A percentile compares a stretch with the other conserved stretches of the same genome.
These are phyloP conservation scores for Botrytis cinerea DNA, from an alignment of 2,329 filamentous ascomycete species.

Conservation along the genomic window DNA sequence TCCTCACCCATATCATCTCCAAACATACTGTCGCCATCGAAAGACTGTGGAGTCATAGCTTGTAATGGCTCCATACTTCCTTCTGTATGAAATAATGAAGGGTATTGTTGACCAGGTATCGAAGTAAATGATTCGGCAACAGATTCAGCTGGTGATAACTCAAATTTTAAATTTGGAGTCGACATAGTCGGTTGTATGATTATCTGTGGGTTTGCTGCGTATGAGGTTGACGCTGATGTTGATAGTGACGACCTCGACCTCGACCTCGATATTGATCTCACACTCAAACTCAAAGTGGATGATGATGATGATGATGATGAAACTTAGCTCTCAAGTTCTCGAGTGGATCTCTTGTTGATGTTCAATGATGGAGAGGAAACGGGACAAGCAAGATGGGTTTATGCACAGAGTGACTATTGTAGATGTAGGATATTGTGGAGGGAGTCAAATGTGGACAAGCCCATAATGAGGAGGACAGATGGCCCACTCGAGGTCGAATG, in stretches of 20 bases:
- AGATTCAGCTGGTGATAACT: conserved; percentile 40
- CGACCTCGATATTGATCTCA: background rate
- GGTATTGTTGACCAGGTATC: conserved; percentile 39
- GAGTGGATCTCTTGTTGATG: background rate
- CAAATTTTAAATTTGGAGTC: conserved; percentile 40
- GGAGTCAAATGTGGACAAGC: conserved; percentile 17
- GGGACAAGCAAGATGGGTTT: background rate
- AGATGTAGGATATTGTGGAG: conserved; percentile 11
- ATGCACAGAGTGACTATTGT: conserved; percentile 7
- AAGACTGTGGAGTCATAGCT: conserved; percentile 41
- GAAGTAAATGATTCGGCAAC: conserved; percentile 42
- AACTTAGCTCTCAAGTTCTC: background rate
- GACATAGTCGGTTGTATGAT: conserved; percentile 26
- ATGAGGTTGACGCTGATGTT: background rate
- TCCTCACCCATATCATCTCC: conserved; percentile 30
- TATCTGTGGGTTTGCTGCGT: background rate
- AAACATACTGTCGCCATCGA: conserved; percentile 41
- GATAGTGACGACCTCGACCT: background rate
- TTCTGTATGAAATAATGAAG: conserved; percentile 38
- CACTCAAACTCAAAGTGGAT: background rate
- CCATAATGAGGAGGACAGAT: conserved; percentile 23
- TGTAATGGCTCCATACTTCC: conserved; percentile 37
- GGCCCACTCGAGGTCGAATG: background rate
- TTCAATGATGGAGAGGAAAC: background rate
- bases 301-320: background rate